Evolutionary conservation across 1,284 basidiomycete species (phyloP).

Genomic region (Ceratobasidium sp.): DNA sequence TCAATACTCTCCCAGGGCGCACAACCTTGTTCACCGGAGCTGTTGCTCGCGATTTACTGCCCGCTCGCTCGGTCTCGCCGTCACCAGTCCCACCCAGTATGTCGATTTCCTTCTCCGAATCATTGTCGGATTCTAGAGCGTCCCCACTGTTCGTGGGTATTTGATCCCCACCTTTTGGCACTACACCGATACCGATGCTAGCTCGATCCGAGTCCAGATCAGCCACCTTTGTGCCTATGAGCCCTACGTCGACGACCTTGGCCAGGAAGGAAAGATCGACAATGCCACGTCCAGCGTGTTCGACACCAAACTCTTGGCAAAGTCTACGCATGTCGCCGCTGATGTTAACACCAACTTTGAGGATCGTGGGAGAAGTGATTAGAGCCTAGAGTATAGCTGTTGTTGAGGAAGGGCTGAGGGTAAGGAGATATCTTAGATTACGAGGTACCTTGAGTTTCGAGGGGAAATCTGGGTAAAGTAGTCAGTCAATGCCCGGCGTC

Average conservation of each 20-base stretch:
- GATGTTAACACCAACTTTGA: conserved; percentile 47
- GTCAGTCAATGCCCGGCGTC: not conserved
- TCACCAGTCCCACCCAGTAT: not conserved
- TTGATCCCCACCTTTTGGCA: not conserved
- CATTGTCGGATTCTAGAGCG: not conserved
- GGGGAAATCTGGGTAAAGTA: conserved; percentile 23
- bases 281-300: conserved; percentile 32
- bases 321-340: conserved; percentile 40
- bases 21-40: conserved; percentile 1
- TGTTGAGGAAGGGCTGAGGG: not conserved
- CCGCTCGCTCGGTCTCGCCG: not conserved
- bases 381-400: conserved; percentile 21
- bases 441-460: conserved; percentile 34
- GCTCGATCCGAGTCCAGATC: conserved; percentile 32
- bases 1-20: conserved; percentile 8
- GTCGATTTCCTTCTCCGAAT: not conserved
- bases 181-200: conserved; percentile 22
- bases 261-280: conserved; percentile 44
- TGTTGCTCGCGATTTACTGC: not conserved
- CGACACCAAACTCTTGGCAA: conserved; percentile 34
- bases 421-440: not conserved
- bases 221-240: conserved; percentile 18
- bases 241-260: conserved; percentile 31
- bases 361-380: conserved; percentile 39
- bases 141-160: not conserved